phyloP scores from a whole-genome alignment of 805 yeast genomes.

The Grigorovia humatica region DNA sequence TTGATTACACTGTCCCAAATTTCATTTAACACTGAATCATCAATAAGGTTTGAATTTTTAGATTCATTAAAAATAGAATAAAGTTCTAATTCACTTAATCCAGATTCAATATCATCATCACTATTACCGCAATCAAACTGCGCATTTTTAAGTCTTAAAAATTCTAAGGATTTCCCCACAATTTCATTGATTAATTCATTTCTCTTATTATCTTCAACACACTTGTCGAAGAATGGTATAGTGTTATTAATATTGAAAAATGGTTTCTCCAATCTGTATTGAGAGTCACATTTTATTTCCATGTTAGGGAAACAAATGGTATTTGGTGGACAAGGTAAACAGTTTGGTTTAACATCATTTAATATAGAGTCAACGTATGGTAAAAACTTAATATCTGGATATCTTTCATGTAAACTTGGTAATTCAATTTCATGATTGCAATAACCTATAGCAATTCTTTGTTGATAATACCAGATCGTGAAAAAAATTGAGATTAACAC shows the following conservation, averaged over 20 bases:
- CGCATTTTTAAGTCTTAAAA: slow-evolving; percentile 62
- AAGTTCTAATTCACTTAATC: slow-evolving; percentile 40
- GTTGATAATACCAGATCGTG: slow-evolving; percentile 55
- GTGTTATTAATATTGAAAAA: slow-evolving; percentile 35
- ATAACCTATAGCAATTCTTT: slow-evolving; percentile 54
- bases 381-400: slow-evolving; percentile 28
- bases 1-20: slow-evolving; percentile 58
- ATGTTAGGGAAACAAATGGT: slow-evolving; percentile 60
- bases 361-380: slow-evolving; percentile 35
- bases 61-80: slow-evolving; percentile 39
- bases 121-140: slow-evolving; percentile 47
- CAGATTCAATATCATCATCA: slow-evolving; percentile 38
- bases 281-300: slow-evolving; percentile 60
- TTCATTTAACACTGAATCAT: slow-evolving; percentile 50
- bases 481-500: slow-evolving; percentile 24
- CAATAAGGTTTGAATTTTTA: slow-evolving; percentile 25
- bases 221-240: slow-evolving; percentile 51
- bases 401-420: slow-evolving; percentile 14
- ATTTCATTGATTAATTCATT: slow-evolving; percentile 58
- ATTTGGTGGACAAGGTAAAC: slow-evolving; percentile 73
- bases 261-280: slow-evolving; percentile 38
- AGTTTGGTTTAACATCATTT: slow-evolving; percentile 44
- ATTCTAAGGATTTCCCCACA: slow-evolving; percentile 53
- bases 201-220: slow-evolving; percentile 66
- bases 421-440: slow-evolving; percentile 53